phyloP scores from a whole-genome alignment of 345 rosid species.

The Camelina sativa region DNA sequence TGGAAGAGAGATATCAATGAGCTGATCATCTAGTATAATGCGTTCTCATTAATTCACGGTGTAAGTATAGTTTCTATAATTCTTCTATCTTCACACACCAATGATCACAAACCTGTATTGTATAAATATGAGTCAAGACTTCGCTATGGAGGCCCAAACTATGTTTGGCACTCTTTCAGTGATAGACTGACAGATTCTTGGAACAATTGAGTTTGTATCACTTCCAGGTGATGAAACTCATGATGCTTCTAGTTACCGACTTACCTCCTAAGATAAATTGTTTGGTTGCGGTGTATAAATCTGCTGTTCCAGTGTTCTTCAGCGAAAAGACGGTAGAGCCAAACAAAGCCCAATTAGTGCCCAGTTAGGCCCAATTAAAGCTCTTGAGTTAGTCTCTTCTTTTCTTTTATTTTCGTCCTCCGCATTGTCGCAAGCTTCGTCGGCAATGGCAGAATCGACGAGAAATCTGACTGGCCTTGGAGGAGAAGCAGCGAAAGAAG shows the following conservation, averaged over 20 bases:
- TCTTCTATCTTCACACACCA: background rate
- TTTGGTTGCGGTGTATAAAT: background rate
- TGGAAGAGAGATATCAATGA: background rate
- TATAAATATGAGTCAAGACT: background rate
- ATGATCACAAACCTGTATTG: background rate
- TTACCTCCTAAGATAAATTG: background rate
- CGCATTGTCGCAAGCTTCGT: constrained; percentile 19
- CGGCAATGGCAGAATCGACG: constrained; percentile 44
- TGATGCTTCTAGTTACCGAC: background rate
- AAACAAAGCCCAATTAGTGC: constrained; percentile 12
- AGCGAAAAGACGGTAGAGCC: background rate
- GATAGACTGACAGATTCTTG: background rate
- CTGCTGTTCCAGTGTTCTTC: too few species aligned
- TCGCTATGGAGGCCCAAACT: background rate
- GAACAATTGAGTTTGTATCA: background rate
- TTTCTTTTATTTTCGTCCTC: background rate
- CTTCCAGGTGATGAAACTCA: background rate
- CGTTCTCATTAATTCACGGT: background rate
- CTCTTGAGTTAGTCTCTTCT: background rate
- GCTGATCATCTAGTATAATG: background rate
- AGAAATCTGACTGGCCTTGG: constrained; percentile 41
- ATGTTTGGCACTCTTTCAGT: background rate
- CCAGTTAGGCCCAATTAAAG: constrained; percentile 9
- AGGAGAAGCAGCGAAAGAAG: constrained; percentile 28
- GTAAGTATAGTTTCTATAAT: too few species aligned